Evolutionary conservation across 768 basidiomycete species (phyloP), one percentile per base, ranked within the genome.

Genomic region (Neoboletus subvelutipes): DNA sequence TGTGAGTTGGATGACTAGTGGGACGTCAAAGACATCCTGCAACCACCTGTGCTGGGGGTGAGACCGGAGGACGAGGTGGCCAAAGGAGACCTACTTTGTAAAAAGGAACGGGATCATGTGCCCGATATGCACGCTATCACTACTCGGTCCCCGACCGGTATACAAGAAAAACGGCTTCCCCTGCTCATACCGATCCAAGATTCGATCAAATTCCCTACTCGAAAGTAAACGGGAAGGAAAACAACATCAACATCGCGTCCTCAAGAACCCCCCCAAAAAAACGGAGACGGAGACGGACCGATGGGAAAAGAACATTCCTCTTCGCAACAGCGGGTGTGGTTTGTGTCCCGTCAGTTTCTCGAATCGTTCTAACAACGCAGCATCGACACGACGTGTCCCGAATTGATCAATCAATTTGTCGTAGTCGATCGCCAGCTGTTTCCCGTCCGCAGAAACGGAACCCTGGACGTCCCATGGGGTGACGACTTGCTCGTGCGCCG

Each of bases 391-490:
- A 46, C 87, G 84, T 12, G 97, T 98, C 45, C 97, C 97, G 67
- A 99, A 99, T 71, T 97, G 91, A 66, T 83, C 83, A 54, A 98
- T 78, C 59, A 98, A 82, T 78, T 97, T 98, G 75, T 96, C 91
- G 66, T 99, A 99, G 76, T 99, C 92, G 73, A 98, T 98, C 50
- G 84, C 94, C 54, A 86, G 86, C 76, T 97, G 88, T 67, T 90
- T 88, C 54, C 97, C 97, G 65, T 97, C 93, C 22, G 76, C 81
- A 6, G 90, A 83, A 11, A 97, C 88, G 29, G 85, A 87, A 50
- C 96, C 97, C 64, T 96, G 89, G 8, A 98, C 97, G 63, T 98
- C 94, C 92, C 97, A 99, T 17, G 97, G 97, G 0, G 97, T 98
- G 45, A 99, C 87, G 52, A 94, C 80, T 71, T 98, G 95, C 18